A percentile compares a stretch with the other conserved stretches of the same genome.
These are phyloP conservation scores for Pestalotiopsis sp. DNA, from an alignment of 2,329 filamentous ascomycete genomes.

Conservation along the genomic window DNA sequence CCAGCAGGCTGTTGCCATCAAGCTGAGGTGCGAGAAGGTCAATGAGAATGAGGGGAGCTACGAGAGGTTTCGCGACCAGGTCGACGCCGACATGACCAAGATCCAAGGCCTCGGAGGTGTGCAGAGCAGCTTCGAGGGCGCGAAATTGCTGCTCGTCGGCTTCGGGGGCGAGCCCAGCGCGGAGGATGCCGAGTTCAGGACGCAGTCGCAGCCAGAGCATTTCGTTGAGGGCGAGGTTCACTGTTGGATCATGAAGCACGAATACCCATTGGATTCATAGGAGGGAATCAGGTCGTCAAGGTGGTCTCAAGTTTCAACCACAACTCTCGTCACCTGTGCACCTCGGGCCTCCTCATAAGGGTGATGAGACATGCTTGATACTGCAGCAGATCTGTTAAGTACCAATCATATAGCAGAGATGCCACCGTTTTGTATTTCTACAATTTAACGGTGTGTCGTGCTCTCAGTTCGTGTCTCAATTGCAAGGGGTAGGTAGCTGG, in stretches of 20 bases:
- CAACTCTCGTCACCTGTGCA: too few species aligned
- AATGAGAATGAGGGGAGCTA: conserved; percentile 4
- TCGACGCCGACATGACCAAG: conserved; percentile 2
- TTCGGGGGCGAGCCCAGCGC: background rate
- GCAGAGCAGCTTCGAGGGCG: background rate
- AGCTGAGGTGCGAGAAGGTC: conserved; percentile 1
- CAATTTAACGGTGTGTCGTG: too few species aligned
- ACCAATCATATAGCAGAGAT: too few species aligned
- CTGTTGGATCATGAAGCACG: conserved; percentile 3
- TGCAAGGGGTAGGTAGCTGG: too few species aligned
- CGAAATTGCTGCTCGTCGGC: background rate
- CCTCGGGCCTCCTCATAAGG: too few species aligned
- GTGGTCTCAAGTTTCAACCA: background rate
- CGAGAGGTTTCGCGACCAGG: conserved; percentile 6
- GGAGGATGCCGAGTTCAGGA: background rate
- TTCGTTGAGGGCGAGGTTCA: background rate
- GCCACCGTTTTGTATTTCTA: too few species aligned
- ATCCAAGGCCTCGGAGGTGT: background rate
- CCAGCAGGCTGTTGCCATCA: background rate
- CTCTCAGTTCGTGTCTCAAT: too few species aligned
- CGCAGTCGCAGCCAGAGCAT: background rate
- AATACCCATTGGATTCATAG: background rate
- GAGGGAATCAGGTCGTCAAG: background rate
- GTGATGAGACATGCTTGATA: too few species aligned
- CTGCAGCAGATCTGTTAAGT: too few species aligned